Conservation (phyloP, 495 filamentous ascomycete species). For the Entonaema liquescens region DNA sequence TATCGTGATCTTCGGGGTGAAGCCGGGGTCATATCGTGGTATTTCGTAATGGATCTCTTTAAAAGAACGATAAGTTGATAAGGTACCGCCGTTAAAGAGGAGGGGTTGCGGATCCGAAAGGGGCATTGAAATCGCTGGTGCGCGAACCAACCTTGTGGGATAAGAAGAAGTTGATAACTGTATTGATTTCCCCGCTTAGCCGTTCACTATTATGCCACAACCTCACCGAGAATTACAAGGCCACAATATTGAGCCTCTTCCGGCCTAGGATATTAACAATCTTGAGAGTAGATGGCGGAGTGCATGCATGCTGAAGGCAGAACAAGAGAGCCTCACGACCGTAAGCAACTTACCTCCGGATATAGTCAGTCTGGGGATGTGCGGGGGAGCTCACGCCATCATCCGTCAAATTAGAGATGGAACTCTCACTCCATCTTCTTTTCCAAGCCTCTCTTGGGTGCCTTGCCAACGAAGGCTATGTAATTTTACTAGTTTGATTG, state of each 20-base stretch:
- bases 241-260: conserved; percentile 10
- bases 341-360: not conserved
- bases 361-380: conserved; percentile 19
- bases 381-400: conserved; percentile 32
- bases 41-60: not conserved
- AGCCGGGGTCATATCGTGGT: not conserved
- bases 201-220: not conserved
- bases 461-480: conserved; percentile 9
- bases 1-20: not conserved
- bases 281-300: conserved; percentile 10
- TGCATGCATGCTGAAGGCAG: conserved; percentile 7
- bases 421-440: conserved; percentile 18
- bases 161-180: not conserved
- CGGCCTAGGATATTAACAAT: not conserved
- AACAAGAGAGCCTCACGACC: conserved; percentile 17
- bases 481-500: not conserved
- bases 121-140: not conserved
- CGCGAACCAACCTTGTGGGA: not conserved
- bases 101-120: not conserved
- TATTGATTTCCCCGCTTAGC: not conserved
- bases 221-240: conserved; percentile 26
- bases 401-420: conserved; percentile 21
- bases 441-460: conserved; percentile 5
- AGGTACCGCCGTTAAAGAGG: not conserved
- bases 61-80: not conserved